Base-by-base conservation (phyloP, 2,329 filamentous ascomycete genomes). In the Phyllachora maydis region DNA sequence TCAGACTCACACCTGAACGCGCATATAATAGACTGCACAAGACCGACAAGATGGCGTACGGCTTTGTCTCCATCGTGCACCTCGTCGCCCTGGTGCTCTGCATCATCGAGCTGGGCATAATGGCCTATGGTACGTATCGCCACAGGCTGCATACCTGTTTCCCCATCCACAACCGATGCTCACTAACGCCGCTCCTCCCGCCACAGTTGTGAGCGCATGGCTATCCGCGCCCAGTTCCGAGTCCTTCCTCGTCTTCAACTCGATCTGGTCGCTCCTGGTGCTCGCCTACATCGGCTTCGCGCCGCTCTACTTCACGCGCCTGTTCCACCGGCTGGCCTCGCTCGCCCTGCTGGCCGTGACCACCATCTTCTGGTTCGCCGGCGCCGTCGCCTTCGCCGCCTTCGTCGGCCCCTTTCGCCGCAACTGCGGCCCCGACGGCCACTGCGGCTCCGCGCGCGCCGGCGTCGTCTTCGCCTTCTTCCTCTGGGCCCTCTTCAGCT, bases 361-460 rank as follows among this genome's bases (percentile, higher is more conserved):
- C 7, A 71, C 74, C 50, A 57, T 90, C 27, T 90, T 90, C 54
- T 92, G 82, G 82, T 88, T 93, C 40, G 71, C 74, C 1, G 81
- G 79, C 5, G 75, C 81, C 37, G 70, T 90, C 33, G 78, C 79
- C 0, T 47, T 83, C 8, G 79, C 74, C 0, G 71, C 68, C 26
- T 47, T 81, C 27, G 62, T 63, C 25, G 56, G 62, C 10, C 50
- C 64, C 0, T 46, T 41, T 6, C n/a, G n/a, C n/a, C n/a, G n/a
- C n/a, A 50, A 59, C 27, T 70, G 66, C 39, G 54, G 50, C 19
- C 50, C 47, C 23, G 52, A 54, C 19, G 50, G 45, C 11, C 54
- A 52, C 10, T 83, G 76, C 44, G 53, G 55, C 21, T 51, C 61
- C 8, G 49, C 61, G 6, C 65, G 75, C 47, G 71, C 71, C 4